phyloP scores from a whole-genome alignment of 2,329 filamentous ascomycete genomes.

The Apiospora malaysiana region DNA sequence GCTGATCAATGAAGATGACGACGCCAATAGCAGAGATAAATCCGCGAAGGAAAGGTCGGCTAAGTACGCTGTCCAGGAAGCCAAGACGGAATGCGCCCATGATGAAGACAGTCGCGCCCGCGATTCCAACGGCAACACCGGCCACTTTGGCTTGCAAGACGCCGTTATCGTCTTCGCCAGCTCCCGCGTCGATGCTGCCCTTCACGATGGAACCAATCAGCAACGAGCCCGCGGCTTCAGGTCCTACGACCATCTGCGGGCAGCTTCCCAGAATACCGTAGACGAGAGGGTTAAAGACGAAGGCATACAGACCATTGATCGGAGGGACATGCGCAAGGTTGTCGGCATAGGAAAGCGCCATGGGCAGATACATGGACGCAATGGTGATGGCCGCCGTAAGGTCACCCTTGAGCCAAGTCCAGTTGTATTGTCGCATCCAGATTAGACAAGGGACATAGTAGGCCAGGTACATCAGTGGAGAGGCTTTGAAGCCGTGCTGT shows the following conservation, averaged over 20 bases:
- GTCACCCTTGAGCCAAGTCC: slow-evolving; percentile 83
- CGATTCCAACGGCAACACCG: slow-evolving; percentile 85
- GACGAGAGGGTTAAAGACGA: slow-evolving; percentile 88
- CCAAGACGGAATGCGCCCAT: slow-evolving; percentile 86
- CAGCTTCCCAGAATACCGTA: slow-evolving; percentile 93
- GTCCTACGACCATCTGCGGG: slow-evolving; percentile 91
- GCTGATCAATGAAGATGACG: slow-evolving; percentile 93
- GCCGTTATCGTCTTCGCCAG: slow-evolving; percentile 67
- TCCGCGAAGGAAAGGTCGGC: slow-evolving; percentile 87
- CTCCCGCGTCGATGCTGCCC: slow-evolving; percentile 72
- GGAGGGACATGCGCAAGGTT: slow-evolving; percentile 93
- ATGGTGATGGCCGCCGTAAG: slow-evolving; percentile 90
- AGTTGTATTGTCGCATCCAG: slow-evolving; percentile 88
- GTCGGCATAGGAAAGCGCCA: slow-evolving; percentile 90
- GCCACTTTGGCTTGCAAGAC: slow-evolving; percentile 79
- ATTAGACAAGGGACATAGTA: slow-evolving; percentile 93
- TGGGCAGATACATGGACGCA: slow-evolving; percentile 97
- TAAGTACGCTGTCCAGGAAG: slow-evolving; percentile 93
- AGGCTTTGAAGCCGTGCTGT: slow-evolving; percentile 75
- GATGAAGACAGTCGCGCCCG: slow-evolving; percentile 86
- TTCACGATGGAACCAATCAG: slow-evolving; percentile 88
- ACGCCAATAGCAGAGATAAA: slow-evolving; percentile 98
- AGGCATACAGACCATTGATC: slow-evolving; percentile 92
- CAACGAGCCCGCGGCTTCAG: slow-evolving; percentile 91
- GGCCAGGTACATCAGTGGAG: slow-evolving; percentile 80